Evolutionary conservation across 345 rosid species (phyloP), one percentile per base, ranked within the genome.

Genomic region (Salix koriyanagi): DNA sequence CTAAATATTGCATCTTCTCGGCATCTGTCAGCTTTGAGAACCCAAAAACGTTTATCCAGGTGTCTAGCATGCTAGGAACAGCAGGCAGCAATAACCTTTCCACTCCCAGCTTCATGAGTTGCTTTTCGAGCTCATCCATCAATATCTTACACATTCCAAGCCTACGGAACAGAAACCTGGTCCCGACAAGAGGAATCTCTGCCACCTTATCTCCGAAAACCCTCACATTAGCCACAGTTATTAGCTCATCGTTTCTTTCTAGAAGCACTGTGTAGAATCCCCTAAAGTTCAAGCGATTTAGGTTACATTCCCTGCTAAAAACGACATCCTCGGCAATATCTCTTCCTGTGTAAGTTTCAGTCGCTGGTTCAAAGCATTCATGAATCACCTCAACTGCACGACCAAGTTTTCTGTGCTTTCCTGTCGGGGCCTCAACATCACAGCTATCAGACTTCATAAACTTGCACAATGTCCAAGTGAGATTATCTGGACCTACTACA

Each of bases 401-500:
- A 16, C 44, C 48, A 19, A 82, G 79, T 65, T 81, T 95, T 82
- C 85, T 77, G 64, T 86, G 79, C 76, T 69, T 86, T 75, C 88
- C 88, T 50, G 84, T 80, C 65, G 76, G 77, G 32, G 75, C 78
- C 74, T 86, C 87, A 58, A 76, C 77, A 54, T 72, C 83, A 46
- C 13, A 30, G 41, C 28, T 68, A 42, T 83, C 83, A 3, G 73
- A 65, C 74, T 77, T 72, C 73, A 72, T 61, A 72, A 85, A 69
- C 71, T 87, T 88, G 75, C 90, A 32, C 68, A 92, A 68, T 65
- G 90, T 95, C 91, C 94, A 90, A 28, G 89, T 92, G 67, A 95
- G 81, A 60, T 88, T 83, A 73, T 84, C 86, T 48, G 36, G 72
- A 71, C 94, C 90, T 12, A 91, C 75, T 65, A 71, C 79, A 78